These are phyloP conservation scores for Oryza nivara DNA, from an alignment of 176 grass and related monocot genomes.

Conservation along the genomic window DNA sequence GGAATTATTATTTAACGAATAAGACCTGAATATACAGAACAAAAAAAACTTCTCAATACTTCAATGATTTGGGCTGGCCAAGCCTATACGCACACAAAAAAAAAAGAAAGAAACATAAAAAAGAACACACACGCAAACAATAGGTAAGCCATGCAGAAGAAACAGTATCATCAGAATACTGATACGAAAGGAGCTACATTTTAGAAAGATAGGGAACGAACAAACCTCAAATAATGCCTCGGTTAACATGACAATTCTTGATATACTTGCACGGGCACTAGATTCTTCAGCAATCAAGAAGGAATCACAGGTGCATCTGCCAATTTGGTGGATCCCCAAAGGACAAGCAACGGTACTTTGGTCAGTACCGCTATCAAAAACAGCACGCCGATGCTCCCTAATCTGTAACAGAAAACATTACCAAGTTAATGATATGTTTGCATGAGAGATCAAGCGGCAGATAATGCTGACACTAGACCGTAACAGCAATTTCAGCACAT, in stretches of 20 bases:
- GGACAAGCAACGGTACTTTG: conserved; percentile 66
- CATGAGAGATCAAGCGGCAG: conserved; percentile 28
- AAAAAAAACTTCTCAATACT: not conserved
- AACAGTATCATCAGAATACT: conserved; percentile 12
- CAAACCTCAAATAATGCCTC: conserved; percentile 97
- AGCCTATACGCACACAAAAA: not conserved
- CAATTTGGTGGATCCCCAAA: conserved; percentile 82
- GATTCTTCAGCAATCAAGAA: conserved; percentile 79
- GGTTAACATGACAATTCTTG: conserved; percentile 95
- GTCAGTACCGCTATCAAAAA: conserved; percentile 60
- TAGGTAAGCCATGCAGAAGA: not conserved
- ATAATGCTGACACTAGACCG: not conserved
- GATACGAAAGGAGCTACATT: not conserved
- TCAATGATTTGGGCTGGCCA: not conserved
- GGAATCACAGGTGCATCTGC: conserved; percentile 83
- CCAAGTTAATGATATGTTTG: conserved; percentile 26
- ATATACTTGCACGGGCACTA: conserved; percentile 80
- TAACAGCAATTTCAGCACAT: conserved; percentile 18
- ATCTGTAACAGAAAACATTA: conserved; percentile 55
- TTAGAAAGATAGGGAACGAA: conserved; percentile 37
- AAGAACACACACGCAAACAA: not conserved
- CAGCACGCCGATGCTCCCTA: conserved; percentile 68
- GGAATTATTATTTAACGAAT: conserved; percentile 29
- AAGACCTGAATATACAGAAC: not conserved
- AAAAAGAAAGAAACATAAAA: not conserved